Evolutionary conservation across 495 filamentous ascomycete species (phyloP), one percentile per base, ranked within the genome.

Genomic region (Penicillium antarcticum): DNA sequence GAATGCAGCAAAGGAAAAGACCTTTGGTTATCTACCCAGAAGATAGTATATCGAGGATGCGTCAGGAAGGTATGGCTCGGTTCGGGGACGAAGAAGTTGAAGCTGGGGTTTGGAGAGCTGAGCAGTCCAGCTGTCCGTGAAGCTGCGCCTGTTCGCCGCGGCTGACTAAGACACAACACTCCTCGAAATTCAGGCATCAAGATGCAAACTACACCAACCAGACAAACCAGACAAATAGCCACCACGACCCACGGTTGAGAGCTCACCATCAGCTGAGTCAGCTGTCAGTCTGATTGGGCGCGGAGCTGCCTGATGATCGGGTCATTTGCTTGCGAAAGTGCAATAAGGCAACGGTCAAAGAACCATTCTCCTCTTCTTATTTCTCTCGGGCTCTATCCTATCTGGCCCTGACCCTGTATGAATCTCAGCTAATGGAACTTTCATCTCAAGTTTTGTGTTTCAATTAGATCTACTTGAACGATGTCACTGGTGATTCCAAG

Each of bases 251-350:
- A 47, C 29, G 45, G 48, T 31, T 23, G 23, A 38, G 10, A 63
- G 60, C 60, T 60, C 47, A 44, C 57, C 57, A 42, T 36, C 2
- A 4, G 37, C 49, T 55, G 40, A 55, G 46, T 57, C 54, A 56
- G 14, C 38, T 8, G 14, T 47, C 8, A 5, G 26, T 42, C 4
- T 41, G 13, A 49, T 49, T 49, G 47, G 47, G 19, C 40, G 17
- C n/a, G n/a, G 17, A 44, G 32, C 48, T 51, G 48, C 40, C 48
- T 43, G 40, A 43, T 51, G 48, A 51, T 35, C 31, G 29, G 48
- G 40, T 51, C 48, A 51, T 51, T 40, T 44, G 48, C 48, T 21
- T 5, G 6, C 29, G 26, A 26, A 24, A 10, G 23, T 24, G 26
- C 26, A 29, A 29, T 4, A 29, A 51, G 48, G 33, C 40, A 51